Conservation (phyloP, 805 yeast genomes). For the Candida tammaniensis region DNA sequence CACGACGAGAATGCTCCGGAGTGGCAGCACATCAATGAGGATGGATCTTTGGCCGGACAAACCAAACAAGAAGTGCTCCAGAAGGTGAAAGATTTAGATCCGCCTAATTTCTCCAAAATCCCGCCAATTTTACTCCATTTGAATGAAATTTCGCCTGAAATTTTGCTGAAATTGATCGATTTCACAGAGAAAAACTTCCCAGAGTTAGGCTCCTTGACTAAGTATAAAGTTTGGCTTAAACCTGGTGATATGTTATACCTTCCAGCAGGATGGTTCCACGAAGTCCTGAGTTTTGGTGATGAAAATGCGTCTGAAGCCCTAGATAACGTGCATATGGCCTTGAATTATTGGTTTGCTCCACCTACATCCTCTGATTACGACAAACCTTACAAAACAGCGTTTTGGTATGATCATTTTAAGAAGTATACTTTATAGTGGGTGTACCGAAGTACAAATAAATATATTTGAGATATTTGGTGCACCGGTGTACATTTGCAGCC, state of each 20-base stretch:
- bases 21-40: slow-evolving; percentile 63
- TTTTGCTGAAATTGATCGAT: slow-evolving; percentile 20
- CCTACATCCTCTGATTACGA: slow-evolving; percentile 40
- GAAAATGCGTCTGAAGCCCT: slow-evolving; percentile 8
- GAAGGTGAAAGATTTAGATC: slow-evolving; percentile 27
- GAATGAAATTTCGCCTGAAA: slow-evolving; percentile 30
- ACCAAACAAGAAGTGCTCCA: slow-evolving; percentile 18
- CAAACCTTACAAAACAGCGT: slow-evolving; percentile 44
- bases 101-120: slow-evolving; percentile 65
- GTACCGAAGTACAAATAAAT: no score
- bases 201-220: slow-evolving; percentile 39
- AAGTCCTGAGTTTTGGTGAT: slow-evolving; percentile 63
- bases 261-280: slow-evolving; percentile 84
- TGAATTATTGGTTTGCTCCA: slow-evolving; percentile 76
- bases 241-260: slow-evolving; percentile 69
- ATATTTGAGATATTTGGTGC: no score
- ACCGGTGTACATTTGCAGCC: no score
- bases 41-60: slow-evolving; percentile 57
- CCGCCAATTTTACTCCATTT: slow-evolving; percentile 65
- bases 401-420: slow-evolving; percentile 54
- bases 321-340: slow-evolving; percentile 50
- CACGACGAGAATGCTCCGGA: slow-evolving; percentile 51
- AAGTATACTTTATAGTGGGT: no score
- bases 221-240: slow-evolving; percentile 45
- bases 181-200: slow-evolving; percentile 49